Base-by-base conservation (phyloP, 352 stramenopile species). In the Pythium phragmiticola region DNA sequence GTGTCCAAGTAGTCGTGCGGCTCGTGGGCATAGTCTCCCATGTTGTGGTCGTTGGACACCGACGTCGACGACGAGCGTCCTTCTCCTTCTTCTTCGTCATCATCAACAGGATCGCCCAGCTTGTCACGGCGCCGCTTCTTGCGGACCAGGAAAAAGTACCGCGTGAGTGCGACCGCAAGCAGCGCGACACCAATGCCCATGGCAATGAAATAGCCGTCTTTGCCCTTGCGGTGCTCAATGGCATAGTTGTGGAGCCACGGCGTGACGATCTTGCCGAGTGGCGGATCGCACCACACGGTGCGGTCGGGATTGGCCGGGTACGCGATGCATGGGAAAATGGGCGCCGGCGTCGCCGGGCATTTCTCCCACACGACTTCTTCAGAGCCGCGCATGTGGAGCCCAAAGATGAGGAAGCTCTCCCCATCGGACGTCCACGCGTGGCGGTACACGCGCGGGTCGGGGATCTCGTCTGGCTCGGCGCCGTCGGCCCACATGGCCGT, bases 241-340 rank as follows among this genome's bases (percentile, higher is more conserved):
- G 78, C 78, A 56, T 79, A 87, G 55, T 88, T 86, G 39, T 72
- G 75, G 21, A 88, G 74, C 81, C 81, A 90, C 5, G 75, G 70
- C 6, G 72, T 62, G 16, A 79, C 65, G 26, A 90, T 68, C 17
- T 75, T 62, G 0, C 78, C 77, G 6, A 67, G 66, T 41, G 66
- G 65, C 0, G 78, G 81, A 9, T 66, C 50, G 52, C 69, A 80
- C 66, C 83, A 91, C 43, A 60, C 71, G 21, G 66, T 72, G 14
- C 67, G 71, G 26, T 81, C 73, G 5, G 77, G 69, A 7, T 72
- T 37, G 30, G 28, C 60, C 52, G 69, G 65, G 50, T 82, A 81
- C 39, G 79, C 55, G 30, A 72, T 75, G 41, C 64, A 70, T 6
- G 64, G 64, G 43, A 66, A 66, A 51, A 70, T 70, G 19, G 57